Base-by-base conservation (phyloP, 2,329 filamentous ascomycete genomes). In the Xylariaceae sp. region DNA sequence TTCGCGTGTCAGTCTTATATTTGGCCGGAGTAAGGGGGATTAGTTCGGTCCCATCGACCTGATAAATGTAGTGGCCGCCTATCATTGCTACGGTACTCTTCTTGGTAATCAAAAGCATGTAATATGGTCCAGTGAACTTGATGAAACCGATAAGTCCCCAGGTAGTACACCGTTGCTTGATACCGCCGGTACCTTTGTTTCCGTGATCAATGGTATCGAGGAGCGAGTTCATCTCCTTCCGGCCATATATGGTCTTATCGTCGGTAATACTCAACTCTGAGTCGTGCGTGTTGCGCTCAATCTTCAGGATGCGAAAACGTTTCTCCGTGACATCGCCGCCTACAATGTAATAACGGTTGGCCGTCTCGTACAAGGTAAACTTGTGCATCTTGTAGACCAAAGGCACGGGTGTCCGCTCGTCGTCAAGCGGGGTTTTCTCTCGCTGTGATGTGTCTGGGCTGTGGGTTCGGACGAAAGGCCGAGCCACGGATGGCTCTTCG, bases 131-230 rank as follows among this genome's bases (percentile, higher is more conserved):
- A 0, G 95, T 99, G 73, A 99, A 98, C 60, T 91, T 86, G 73
- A 99, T 95, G 74, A 99, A 99, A 3, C 95, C 95, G 23, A 99
- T 79, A 23, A 99, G 77, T 2, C 95, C 95, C 95, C 94, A 99
- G 4, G 91, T 92, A 57, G 87, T 96, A 73, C 91, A 96, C 58
- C 91, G 91, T 53, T 96, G 81, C 73, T 90, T 95, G 75, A 99
- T 84, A 1, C 95, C 95, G 21, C 95, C 95, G 0, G 92, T 92
- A 6, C 86, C 87, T 69, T 91, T 93, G 74, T 98, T 99, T 0
- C 95, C 95, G 71, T 98, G 91, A 68, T 98, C 92, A 55, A 99
- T 96, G 14, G 93, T 90, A 72, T 95, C 92, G 43, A 99, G 79
- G n/a, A 98, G 82, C 73, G 95, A 88, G 67, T 90, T 92, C 86